Conservation (phyloP, 768 basidiomycete species). For the Podaxis rugospora region DNA sequence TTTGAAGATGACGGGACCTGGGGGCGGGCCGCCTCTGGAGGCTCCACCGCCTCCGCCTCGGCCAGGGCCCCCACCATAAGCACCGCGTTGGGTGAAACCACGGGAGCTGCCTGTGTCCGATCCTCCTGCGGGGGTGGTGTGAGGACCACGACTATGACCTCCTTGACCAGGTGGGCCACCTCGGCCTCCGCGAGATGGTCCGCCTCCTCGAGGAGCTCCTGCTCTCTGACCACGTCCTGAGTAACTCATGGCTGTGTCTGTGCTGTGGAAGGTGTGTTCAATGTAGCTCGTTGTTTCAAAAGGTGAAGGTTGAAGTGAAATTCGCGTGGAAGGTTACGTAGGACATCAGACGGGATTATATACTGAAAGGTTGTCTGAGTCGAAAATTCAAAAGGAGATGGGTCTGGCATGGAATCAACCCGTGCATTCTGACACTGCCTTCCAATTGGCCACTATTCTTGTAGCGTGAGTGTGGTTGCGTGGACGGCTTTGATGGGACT, state of each 20-base stretch:
- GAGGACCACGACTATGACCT: constrained; percentile 12
- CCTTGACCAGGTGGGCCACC: constrained; percentile 17
- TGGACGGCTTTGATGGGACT: no score
- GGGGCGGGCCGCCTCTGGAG: constrained; percentile 16
- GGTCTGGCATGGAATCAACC: no score
- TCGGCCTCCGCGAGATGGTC: constrained; percentile 15
- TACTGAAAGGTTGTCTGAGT: no score
- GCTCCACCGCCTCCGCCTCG: constrained; percentile 9
- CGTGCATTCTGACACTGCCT: no score
- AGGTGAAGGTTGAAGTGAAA: no score
- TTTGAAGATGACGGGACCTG: constrained; percentile 31
- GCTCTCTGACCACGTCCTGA: constrained; percentile 13
- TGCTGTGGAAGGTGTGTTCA: no score
- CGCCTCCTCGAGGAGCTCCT: constrained; percentile 21
- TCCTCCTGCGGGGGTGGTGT: constrained; percentile 1
- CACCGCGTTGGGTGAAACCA: background rate
- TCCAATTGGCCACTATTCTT: no score
- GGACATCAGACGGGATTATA: no score
- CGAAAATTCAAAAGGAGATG: no score
- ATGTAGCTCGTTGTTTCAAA: no score
- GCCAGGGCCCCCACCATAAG: background rate
- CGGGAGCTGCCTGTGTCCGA: background rate
- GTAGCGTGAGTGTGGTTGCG: no score
- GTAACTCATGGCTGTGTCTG: constrained; percentile 19
- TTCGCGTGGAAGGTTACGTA: no score